Conservation (phyloP, 2,329 filamentous ascomycete genomes). For the Thelonectria rubi region DNA sequence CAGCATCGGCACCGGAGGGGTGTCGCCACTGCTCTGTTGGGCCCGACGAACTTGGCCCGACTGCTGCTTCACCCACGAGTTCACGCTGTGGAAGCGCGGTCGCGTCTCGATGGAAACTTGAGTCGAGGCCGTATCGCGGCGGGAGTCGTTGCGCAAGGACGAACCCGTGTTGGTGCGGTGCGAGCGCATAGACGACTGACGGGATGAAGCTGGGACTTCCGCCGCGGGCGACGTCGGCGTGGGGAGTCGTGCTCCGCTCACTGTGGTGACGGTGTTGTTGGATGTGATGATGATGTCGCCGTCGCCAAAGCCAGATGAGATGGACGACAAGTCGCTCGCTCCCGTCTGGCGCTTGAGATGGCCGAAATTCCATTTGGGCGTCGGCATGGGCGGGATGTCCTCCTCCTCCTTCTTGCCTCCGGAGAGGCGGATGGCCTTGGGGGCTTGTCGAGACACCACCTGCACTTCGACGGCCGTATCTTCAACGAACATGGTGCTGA, state of each 20-base stretch:
- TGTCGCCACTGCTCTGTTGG: conserved; percentile 48
- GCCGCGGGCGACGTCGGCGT: conserved; percentile 25
- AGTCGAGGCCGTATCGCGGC: conserved; percentile 63
- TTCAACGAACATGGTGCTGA: conserved; percentile 38
- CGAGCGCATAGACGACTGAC: conserved; percentile 12
- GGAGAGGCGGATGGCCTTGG: conserved; percentile 26
- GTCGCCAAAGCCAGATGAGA: conserved; percentile 72
- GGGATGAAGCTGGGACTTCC: conserved; percentile 26
- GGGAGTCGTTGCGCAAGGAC: conserved; percentile 8
- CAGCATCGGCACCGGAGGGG: conserved; percentile 53
- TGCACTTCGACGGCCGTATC: conserved; percentile 34
- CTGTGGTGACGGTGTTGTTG: conserved; percentile 35
- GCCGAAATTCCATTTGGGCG: conserved; percentile 22
- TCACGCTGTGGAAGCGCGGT: conserved; percentile 65
- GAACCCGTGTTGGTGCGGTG: conserved; percentile 6
- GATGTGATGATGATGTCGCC: conserved; percentile 63
- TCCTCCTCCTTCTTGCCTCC: conserved; percentile 23
- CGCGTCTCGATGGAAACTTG: conserved; percentile 62
- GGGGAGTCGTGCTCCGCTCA: conserved; percentile 27
- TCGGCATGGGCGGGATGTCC: conserved; percentile 24
- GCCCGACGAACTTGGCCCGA: conserved; percentile 61
- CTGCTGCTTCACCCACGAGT: conserved; percentile 73
- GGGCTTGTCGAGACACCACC: conserved; percentile 33
- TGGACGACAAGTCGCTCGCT: conserved; percentile 63
- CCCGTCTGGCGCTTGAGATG: conserved; percentile 46